Base-by-base conservation (phyloP, 306 rosid genomes). In the Vigna nakashimae region DNA sequence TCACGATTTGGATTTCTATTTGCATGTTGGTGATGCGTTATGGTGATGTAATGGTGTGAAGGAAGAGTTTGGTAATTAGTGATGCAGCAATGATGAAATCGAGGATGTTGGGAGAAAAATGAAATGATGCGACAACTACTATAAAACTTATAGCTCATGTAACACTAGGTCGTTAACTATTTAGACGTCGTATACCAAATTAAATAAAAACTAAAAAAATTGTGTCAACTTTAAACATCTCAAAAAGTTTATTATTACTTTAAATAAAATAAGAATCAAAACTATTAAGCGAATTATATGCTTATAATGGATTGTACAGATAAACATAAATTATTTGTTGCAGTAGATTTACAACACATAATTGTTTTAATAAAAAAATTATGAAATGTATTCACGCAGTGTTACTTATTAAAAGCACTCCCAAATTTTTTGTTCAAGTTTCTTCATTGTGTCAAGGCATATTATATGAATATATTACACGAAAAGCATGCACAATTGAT, bases 381-480 rank as follows among this genome's bases (percentile, higher is more conserved):
- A 30, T 0, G 5, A 34, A 34, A 34, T 34, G 6, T 7, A 34
- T 34, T 34, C 38, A 4, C 38, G n/a, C 38, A 0, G 38, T 1
- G 38, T 34, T 34, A 5, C 38, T 1, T 5, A 4, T 34, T 0
- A 34, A 34, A 1, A 34, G 1, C 57, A 15, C 73, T 26, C 20
- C 20, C 22, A 69, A 48, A 0, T 28, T 26, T 28, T 71, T 71
- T 17, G 64, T 30, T 52, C 7, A 22, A 22, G 15, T 56, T 56
- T 55, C 65, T 71, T 32, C 36, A 53, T 28, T n/a, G n/a, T n/a
- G n/a, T n/a, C n/a, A n/a, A n/a, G n/a, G n/a, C 36, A 53, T 28
- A 40, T 77, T 78, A 93, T 97, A 97, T 90, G 89, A 89, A 90
- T 70, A 82, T 55, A 73, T 86, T 87, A 70, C 83, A 89, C 34